These are phyloP conservation scores for Fraxinus ornus DNA, from an alignment of 305 asterid species.

Conservation along the genomic window DNA sequence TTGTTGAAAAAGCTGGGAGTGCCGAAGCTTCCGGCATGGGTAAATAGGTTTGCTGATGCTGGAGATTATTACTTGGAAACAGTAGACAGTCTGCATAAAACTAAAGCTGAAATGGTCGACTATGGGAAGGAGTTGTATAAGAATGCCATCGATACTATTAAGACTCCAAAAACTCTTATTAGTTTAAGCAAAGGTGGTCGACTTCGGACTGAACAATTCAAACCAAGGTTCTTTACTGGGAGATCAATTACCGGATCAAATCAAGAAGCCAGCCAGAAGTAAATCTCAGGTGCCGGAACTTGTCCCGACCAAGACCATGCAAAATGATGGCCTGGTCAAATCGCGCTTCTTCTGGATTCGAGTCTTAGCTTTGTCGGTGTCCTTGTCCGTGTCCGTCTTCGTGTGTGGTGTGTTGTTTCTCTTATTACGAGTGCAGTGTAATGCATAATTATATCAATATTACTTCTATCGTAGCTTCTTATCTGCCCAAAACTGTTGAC, in stretches of 20 bases:
- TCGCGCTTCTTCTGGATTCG: not conserved
- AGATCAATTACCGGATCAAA: not conserved
- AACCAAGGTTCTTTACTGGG: not conserved
- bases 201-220: not conserved
- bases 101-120: not conserved
- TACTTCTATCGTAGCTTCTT: not conserved
- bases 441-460: not conserved
- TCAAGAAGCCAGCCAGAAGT: not conserved
- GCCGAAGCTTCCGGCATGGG: slow-evolving; percentile 30
- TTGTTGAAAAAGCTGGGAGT: slow-evolving; percentile 18
- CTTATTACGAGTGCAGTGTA: not conserved
- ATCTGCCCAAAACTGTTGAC: not conserved
- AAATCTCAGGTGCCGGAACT: not conserved
- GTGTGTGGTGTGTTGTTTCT: not conserved
- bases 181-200: not conserved
- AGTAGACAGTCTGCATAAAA: not conserved
- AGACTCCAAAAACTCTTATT: not conserved
- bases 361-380: not conserved
- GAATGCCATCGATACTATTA: not conserved
- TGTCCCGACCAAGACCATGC: not conserved
- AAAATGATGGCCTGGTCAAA: not conserved
- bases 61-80: slow-evolving; percentile 16
- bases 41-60: slow-evolving; percentile 9
- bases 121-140: not conserved
- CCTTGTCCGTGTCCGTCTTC: too few relatives aligned